phyloP scores from a whole-genome alignment of 2,329 filamentous ascomycete genomes.

The Alternaria consortialis region DNA sequence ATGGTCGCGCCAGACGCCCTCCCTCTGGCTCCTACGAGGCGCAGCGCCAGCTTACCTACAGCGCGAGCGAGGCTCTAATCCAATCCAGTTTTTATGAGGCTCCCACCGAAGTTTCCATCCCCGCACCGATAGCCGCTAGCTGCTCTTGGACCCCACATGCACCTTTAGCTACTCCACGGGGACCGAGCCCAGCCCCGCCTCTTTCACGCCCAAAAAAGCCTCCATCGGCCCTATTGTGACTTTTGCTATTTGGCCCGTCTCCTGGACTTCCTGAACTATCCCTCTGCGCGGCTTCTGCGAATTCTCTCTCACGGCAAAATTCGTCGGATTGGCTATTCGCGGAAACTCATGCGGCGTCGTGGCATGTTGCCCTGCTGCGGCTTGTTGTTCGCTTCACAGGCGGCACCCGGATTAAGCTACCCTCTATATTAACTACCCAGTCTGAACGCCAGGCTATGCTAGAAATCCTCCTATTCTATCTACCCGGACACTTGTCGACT shows the following conservation, averaged over 20 bases:
- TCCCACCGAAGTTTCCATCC: slow-evolving; percentile 22
- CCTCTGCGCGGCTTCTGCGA: neutral
- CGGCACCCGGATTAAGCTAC: slow-evolving; percentile 11
- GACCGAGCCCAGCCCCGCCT: slow-evolving; percentile 10
- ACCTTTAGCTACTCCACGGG: slow-evolving; percentile 15
- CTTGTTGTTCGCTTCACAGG: neutral
- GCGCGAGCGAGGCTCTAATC: slow-evolving; percentile 19
- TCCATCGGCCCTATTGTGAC: slow-evolving; percentile 4
- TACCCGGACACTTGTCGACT: slow-evolving; percentile 15
- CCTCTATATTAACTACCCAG: slow-evolving; percentile 19
- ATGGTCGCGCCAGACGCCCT: slow-evolving; percentile 1
- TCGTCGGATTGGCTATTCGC: neutral
- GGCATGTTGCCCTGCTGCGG: neutral
- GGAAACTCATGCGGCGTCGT: neutral
- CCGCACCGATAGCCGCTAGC: slow-evolving; percentile 21
- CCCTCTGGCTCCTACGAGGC: slow-evolving; percentile 9
- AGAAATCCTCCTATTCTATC: slow-evolving; percentile 16
- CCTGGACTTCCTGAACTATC: neutral
- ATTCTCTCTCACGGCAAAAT: neutral
- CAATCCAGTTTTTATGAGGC: slow-evolving; percentile 22
- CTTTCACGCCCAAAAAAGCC: neutral
- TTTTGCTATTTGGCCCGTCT: neutral
- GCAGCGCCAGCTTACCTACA: slow-evolving; percentile 21
- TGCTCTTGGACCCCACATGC: slow-evolving; percentile 12
- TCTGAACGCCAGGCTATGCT: slow-evolving; percentile 6